A percentile compares a stretch with the other conserved stretches of the same genome.
Conservation (phyloP, 371 early-diverging fungal genomes). For the Fennellomyces sp. region DNA sequence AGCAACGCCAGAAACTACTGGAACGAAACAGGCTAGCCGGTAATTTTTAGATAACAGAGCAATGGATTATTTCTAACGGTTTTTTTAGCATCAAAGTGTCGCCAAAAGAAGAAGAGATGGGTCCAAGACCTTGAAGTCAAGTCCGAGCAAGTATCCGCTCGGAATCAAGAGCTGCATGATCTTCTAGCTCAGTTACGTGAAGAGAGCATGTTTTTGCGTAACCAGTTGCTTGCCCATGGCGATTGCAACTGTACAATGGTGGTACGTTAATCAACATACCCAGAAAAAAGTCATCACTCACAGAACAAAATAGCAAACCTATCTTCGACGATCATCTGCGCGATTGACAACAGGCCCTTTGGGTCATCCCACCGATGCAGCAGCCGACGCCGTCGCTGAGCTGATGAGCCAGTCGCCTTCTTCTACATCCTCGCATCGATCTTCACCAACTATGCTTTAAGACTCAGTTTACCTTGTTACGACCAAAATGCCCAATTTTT, state of each 20-base stretch:
- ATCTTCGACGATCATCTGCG: constrained; percentile 16
- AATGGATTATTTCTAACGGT: neutral
- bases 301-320: constrained; percentile 13
- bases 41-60: constrained; percentile 14
- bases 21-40: constrained; percentile 72
- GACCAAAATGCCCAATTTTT: neutral
- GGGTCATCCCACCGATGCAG: constrained; percentile 8
- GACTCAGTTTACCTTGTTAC: neutral
- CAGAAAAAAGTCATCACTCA: neutral
- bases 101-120: constrained; percentile 81
- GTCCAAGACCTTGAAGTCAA: constrained; percentile 67
- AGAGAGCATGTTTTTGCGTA: constrained; percentile 66
- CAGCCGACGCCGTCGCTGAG: constrained; percentile 9
- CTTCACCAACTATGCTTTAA: neutral
- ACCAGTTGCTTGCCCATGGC: constrained; percentile 63
- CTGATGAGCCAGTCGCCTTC: neutral
- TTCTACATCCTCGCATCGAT: neutral
- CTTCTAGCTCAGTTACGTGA: constrained; percentile 63
- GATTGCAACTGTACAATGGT: constrained; percentile 53
- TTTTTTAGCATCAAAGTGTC: constrained; percentile 66
- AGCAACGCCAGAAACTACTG: constrained; percentile 46
- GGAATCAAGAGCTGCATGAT: constrained; percentile 60
- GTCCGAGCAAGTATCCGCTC: constrained; percentile 50
- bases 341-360: neutral
- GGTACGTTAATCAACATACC: neutral